Base-by-base conservation (phyloP, 306 rosid species). In the Pterocarpus macrocarpus region DNA sequence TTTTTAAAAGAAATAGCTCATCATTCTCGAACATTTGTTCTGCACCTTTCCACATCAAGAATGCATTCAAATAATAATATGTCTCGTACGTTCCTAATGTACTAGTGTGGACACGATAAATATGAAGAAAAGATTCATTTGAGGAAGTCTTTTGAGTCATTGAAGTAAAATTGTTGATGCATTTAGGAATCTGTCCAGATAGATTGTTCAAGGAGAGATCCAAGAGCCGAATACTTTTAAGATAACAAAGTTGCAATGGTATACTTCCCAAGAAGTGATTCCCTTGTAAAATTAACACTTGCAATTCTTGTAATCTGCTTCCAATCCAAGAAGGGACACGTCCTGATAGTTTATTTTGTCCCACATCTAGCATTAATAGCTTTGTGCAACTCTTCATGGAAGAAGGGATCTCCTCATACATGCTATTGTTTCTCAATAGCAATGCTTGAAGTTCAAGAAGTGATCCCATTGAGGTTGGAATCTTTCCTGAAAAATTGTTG, bases 21-120 rank as follows among this genome's bases (percentile, higher is more conserved):
- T 7, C 5, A 13, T 79, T 38, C 45, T 36, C 28, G 32, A 71
- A 36, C 52, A 2, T 5, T 16, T 39, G 62, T 2, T 64, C 69
- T 12, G 13, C 63, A 16, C 86, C 86, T 83, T 83, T 83, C 86
- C 86, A 83, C 41, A 45, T 71, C 28, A 83, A 28, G 5, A 77
- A 38, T 70, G 69, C 67, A 49, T 6, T 49, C 11, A 13, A 22
- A 22, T 22, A 0, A 22, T 22, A 22, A 22, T 0, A 22, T 1
- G 0, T 22, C 28, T 22, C 0, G 28, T 22, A 22, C 28, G 0
- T 4, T 12, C 12, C 1, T 22, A 22, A 0, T 57, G 4, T 0
- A 5, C 5, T 5, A 0, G 15, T 69, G 47, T 0, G 5, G 28
- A 8, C 8, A 14, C 0, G 0, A 0, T 2, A 1, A 13, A 22